Evolutionary conservation across 306 rosid genomes (phyloP), one percentile per base, ranked within the genome.

Genomic region (Ammopiptanthus mongolicus): DNA sequence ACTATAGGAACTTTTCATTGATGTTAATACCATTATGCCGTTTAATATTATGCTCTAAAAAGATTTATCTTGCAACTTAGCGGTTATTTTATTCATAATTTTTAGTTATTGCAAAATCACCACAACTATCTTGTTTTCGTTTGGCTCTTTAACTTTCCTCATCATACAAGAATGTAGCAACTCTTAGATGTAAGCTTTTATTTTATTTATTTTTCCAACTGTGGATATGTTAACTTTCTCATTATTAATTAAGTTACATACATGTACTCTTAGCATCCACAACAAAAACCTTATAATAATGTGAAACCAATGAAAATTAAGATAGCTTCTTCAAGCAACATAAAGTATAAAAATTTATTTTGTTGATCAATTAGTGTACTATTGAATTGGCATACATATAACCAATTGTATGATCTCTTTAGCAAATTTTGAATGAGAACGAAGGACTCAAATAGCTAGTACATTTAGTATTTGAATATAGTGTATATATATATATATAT

Each of bases 21-120:
- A 71, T 80, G 73, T 65, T 65, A 65, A 58, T 57, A 76, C 19
- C 76, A 65, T 56, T 58, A 10, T 48, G 6, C 17, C 3, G n/a
- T 75, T 64, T 64, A 79, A 46, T 83, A 65, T 79, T 69, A 0
- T 9, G 21, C 34, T 29, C 73, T 65, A 50, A 75, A 81, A 70
- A 75, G 77, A 84, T 41, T 70, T 75, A 47, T 72, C 62, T 57
- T 64, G 61, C 79, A 74, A 64, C 69, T 71, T 83, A 83, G 71
- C 51, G 39, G 76, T 37, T 79, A 31, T 74, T 83, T 69, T 61
- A 74, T 74, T 39, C 68, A 9, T 18, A 42, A 15, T 37, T 9
- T 14, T 8, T 51, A 23, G 18, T 39, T 15, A n/a, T 47, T 72
- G 62, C 25, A n/a, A n/a, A n/a, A 67, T 12, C 74, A 73, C 64